Evolutionary conservation across 768 basidiomycete species (phyloP).

Genomic region (Calocera cornea): DNA sequence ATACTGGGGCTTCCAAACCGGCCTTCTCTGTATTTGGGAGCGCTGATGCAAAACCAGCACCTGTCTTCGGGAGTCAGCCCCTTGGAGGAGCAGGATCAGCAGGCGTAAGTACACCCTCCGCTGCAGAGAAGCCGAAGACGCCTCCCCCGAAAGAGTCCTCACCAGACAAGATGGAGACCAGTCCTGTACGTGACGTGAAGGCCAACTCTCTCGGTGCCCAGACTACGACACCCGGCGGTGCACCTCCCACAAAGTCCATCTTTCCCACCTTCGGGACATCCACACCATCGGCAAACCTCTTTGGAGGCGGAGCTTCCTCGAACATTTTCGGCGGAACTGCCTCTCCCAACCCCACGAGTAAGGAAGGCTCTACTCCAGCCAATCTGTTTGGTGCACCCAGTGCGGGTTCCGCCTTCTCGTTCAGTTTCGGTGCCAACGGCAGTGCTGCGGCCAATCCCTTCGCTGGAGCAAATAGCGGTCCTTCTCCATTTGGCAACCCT

Average conservation of each 20-base stretch:
- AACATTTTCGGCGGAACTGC: neutral
- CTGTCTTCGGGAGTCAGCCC: too few relatives aligned
- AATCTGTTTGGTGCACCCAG: neutral
- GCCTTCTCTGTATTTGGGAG: neutral
- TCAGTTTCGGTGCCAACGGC: neutral
- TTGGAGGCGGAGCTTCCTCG: neutral
- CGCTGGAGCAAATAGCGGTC: neutral
- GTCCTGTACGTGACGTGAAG: neutral
- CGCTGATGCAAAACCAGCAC: neutral
- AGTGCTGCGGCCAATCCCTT: neutral
- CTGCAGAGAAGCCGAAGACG: neutral
- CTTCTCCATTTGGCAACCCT: neutral
- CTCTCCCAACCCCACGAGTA: neutral
- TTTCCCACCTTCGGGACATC: neutral
- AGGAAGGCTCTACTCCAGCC: neutral
- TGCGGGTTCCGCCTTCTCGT: neutral
- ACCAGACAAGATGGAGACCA: constrained; percentile 3
- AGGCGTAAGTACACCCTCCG: neutral
- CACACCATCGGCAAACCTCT: neutral
- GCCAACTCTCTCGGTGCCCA: neutral
- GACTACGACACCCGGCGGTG: neutral
- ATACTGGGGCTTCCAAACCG: neutral
- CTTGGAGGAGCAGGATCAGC: neutral
- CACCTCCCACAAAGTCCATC: neutral
- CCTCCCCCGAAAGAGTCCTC: neutral